A percentile compares a stretch with the other conserved stretches of the same genome.
phyloP scores from a whole-genome alignment of 164 flowering plant genomes.

The Chimonanthus salicifolius region DNA sequence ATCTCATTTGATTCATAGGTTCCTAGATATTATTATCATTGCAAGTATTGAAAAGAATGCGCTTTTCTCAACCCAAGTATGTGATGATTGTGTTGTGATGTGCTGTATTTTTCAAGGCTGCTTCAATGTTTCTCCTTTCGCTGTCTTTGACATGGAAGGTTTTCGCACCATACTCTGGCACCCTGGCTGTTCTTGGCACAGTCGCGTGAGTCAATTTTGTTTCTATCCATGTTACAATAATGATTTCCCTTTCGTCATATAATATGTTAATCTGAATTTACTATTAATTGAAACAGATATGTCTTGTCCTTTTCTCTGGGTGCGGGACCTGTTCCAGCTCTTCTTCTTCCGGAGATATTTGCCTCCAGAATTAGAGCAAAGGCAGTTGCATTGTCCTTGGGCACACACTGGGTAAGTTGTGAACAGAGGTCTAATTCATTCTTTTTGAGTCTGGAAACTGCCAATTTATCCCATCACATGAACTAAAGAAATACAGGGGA shows the following conservation, averaged over 20 bases:
- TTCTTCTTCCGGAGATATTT: constrained; percentile 94
- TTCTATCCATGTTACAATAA: neutral
- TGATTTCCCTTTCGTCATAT: neutral
- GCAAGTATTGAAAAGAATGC: no score
- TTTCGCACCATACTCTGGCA: constrained; percentile 79
- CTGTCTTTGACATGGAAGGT: constrained; percentile 81
- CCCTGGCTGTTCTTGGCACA: constrained; percentile 87
- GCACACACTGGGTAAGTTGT: constrained; percentile 90
- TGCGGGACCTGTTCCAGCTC: constrained; percentile 99
- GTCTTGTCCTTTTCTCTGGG: constrained; percentile 96
- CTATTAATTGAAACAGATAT: constrained; percentile 46
- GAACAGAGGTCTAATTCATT: neutral
- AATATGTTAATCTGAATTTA: neutral
- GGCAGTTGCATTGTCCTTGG: constrained; percentile 86
- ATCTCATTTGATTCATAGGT: neutral
- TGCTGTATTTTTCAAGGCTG: constrained; percentile 43
- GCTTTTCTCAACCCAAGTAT: no score
- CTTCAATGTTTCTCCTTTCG: constrained; percentile 93
- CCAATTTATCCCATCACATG: neutral
- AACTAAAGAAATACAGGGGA: neutral
- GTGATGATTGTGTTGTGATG: neutral
- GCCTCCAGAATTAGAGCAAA: constrained; percentile 95
- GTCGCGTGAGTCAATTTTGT: constrained; percentile 38
- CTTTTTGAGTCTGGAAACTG: neutral
- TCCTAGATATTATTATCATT: neutral